Evolutionary conservation across 2,329 filamentous ascomycete genomes (phyloP), one percentile per base, ranked within the genome.

Genomic region (Drechslerella dactyloides): DNA sequence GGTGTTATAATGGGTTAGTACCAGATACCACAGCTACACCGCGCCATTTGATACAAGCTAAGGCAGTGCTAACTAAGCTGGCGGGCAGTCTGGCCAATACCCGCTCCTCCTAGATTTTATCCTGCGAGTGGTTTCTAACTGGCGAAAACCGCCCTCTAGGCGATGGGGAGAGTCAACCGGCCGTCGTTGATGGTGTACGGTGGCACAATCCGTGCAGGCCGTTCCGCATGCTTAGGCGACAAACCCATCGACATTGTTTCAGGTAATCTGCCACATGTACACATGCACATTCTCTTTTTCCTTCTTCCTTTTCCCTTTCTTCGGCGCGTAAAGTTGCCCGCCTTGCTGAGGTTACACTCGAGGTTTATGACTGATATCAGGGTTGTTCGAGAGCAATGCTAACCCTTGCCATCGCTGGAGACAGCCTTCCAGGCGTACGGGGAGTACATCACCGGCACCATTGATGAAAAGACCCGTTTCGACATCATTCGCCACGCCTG

Each of bases 111-210:
- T 35, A 23, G 21, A 35, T 19, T 40, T 30, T 53, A 21, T 21
- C 56, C 17, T 21, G 19, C 15, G 30, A 61, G 80, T 80, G n/a
- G 8, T 82, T 82, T 78, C 82, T 84, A 53, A 80, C 84, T 69
- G 84, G 68, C 17, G 50, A 57, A 21, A 21, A 48, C 44, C 17
- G 51, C 15, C 56, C 55, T 65, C 21, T 84, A 81, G 73, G 94
- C 93, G 64, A 97, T 97, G 90, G 93, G 92, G 40, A 87, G 94
- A 76, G 87, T 97, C 75, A 97, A 99, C 83, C 85, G 94, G 52
- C 94, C 94, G 30, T 92, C 90, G 77, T 84, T 99, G 79, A 99
- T 99, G 94, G 90, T 99, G 30, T 99, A 99, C 78, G 94, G 94
- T 76, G 94, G 94, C 54, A 92, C 90, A 46, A 99, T 97, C 79